Percentiles rank a stretch among this genome's conserved stretches.
phyloP scores from a whole-genome alignment of 108 stramenopile genomes.

The Discostella stelligeroides region DNA sequence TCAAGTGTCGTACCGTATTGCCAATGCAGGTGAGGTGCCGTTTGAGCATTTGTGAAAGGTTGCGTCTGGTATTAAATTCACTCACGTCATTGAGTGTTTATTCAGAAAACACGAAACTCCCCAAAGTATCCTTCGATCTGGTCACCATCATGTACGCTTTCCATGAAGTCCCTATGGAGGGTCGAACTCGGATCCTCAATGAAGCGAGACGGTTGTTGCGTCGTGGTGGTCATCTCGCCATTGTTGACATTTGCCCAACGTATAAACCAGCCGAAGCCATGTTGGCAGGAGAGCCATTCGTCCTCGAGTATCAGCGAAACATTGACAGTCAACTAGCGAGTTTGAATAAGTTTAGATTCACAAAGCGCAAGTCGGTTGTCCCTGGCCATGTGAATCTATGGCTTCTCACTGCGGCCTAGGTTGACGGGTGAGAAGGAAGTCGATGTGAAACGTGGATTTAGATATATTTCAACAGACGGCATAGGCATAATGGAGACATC shows the following conservation, averaged over 20 bases:
- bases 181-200: conserved; percentile 57
- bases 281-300: conserved; percentile 87
- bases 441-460: not conserved
- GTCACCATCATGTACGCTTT: conserved; percentile 67
- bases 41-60: not conserved
- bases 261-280: conserved; percentile 64
- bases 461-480: not conserved
- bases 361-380: conserved; percentile 40
- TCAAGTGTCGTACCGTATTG: conserved; percentile 35
- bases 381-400: conserved; percentile 58
- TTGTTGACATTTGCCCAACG: conserved; percentile 73
- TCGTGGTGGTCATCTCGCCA: conserved; percentile 65
- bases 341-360: conserved; percentile 25
- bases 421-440: not conserved
- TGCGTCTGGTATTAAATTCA: not conserved
- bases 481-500: conserved; percentile 7
- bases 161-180: conserved; percentile 73
- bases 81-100: not conserved
- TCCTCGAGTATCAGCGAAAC: conserved; percentile 84
- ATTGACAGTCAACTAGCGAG: conserved; percentile 70
- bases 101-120: conserved; percentile 58
- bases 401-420: conserved; percentile 37
- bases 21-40: conserved; percentile 54
- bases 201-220: conserved; percentile 72
- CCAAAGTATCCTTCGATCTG: conserved; percentile 51